Base-by-base conservation (phyloP, 2,329 filamentous ascomycete genomes). In the Colletotrichum incanum region DNA sequence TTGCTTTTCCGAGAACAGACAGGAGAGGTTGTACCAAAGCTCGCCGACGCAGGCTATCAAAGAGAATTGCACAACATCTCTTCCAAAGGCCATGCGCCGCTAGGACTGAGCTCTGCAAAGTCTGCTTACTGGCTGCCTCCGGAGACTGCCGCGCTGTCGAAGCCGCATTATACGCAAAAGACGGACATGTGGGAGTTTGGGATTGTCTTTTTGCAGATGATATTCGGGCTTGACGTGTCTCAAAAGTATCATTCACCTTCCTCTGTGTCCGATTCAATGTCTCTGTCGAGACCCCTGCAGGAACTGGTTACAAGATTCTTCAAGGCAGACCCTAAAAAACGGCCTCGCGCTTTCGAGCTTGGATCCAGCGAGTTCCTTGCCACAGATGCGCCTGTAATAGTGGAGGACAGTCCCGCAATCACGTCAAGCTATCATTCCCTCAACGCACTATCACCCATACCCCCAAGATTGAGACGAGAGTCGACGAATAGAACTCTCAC, bases 181-280 rank as follows among this genome's bases (percentile, higher is more conserved):
- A 94, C 94, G 0, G 96, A 98, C 80, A 90, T 98, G 11, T 99
- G 96, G 96, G 94, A 98, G 75, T 91, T 99, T 77, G 96, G 96
- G 5, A 90, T 98, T 39, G 89, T 98, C 6, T 93, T 98, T 76
- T 82, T 98, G 49, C 96, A 99, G 80, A 98, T 98, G 94, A 89
- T 96, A 4, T 96, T 98, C 80, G 96, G 96, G 2, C 86, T 94
- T 43, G 91, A 94, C 75, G 89, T 94, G 8, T 86, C 93, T 23
- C 88, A 92, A 71, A 93, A 92, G 71, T 96, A 96, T 80, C 91
- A 92, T 20, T 97, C 94, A 0, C 95, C 96, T 1, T 90, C 89
- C 68, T 90, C 91, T 52, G 83, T 98, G 63, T 91, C 94, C 79
- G 91, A 92, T 16, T 90, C 91, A 1, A 83, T 95, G 43, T 88